Conservation (phyloP, 768 basidiomycete species). For the Boletus reticulatus region DNA sequence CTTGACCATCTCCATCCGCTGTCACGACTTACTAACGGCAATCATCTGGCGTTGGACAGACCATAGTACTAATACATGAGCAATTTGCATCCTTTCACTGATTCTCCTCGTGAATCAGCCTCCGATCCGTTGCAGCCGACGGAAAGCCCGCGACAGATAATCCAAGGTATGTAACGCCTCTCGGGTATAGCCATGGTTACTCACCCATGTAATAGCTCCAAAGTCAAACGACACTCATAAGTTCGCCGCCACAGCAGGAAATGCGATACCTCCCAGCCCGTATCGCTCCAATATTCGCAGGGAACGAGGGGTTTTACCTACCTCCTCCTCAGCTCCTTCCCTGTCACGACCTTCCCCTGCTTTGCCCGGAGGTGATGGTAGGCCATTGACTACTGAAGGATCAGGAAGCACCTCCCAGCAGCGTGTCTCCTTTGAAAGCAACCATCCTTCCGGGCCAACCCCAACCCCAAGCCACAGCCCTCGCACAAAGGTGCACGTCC, state of each 20-base stretch:
- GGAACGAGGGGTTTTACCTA: constrained; percentile 37
- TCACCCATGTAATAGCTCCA: constrained; percentile 8
- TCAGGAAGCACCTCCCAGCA: constrained; percentile 48
- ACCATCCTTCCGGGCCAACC: constrained; percentile 36
- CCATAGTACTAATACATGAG: constrained; percentile 18
- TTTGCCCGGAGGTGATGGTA: constrained; percentile 13
- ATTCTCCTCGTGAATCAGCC: constrained; percentile 17
- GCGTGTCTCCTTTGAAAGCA: constrained; percentile 51
- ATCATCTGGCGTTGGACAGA: not conserved
- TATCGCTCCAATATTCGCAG: constrained; percentile 31
- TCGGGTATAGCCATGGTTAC: not conserved
- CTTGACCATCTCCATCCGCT: not conserved
- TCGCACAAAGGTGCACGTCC: constrained; percentile 34
- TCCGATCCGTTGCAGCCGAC: constrained; percentile 3
- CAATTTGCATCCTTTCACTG: constrained; percentile 10
- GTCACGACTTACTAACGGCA: constrained; percentile 13
- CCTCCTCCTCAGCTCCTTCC: constrained; percentile 42
- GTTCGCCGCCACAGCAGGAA: constrained; percentile 38
- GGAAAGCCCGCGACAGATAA: not conserved
- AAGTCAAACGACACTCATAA: constrained; percentile 34
- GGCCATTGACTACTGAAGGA: constrained; percentile 34
- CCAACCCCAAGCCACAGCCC: constrained; percentile 31
- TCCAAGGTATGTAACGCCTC: constrained; percentile 11
- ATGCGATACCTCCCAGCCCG: constrained; percentile 34
- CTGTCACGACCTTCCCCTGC: constrained; percentile 25